Evolutionary conservation across 176 grass and related monocot genomes (phyloP).

Genomic region (Oryza punctata): DNA sequence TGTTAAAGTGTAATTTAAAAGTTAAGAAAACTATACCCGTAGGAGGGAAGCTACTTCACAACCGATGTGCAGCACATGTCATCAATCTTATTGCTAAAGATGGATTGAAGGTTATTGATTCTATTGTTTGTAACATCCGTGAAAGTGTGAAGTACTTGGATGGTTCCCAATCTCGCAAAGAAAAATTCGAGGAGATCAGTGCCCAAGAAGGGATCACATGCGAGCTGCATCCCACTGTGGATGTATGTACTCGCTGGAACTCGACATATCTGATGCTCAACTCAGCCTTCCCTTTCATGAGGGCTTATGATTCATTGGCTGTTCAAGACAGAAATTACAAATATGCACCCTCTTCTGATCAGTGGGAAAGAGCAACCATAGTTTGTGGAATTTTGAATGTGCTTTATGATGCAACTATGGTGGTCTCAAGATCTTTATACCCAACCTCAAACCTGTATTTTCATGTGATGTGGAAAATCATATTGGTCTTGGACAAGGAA

Average conservation of each 20-base stretch:
- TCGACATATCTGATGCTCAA: no score
- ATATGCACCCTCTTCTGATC: not conserved
- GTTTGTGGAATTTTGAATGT: not conserved
- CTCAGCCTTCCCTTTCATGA: not conserved
- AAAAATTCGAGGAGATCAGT: not conserved
- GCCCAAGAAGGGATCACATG: not conserved
- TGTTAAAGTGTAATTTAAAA: not conserved
- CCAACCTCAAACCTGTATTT: slow-evolving; percentile 13
- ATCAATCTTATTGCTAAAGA: not conserved
- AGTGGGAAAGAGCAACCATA: not conserved
- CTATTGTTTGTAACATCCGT: not conserved
- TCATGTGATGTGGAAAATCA: slow-evolving; percentile 27
- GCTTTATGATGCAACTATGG: not conserved
- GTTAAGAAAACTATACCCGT: not conserved
- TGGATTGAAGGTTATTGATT: not conserved
- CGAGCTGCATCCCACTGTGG: no score
- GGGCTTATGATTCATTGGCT: not conserved
- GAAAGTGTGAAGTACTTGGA: not conserved
- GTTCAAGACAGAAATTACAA: slow-evolving; percentile 7
- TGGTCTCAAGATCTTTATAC: not conserved
- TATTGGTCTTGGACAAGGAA: no score
- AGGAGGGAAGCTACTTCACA: not conserved
- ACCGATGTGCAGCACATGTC: not conserved
- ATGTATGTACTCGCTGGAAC: no score
- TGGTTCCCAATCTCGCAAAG: not conserved